Evolutionary conservation across 805 yeast species (phyloP).

Genomic region (Danielozyma ontarioensis): DNA sequence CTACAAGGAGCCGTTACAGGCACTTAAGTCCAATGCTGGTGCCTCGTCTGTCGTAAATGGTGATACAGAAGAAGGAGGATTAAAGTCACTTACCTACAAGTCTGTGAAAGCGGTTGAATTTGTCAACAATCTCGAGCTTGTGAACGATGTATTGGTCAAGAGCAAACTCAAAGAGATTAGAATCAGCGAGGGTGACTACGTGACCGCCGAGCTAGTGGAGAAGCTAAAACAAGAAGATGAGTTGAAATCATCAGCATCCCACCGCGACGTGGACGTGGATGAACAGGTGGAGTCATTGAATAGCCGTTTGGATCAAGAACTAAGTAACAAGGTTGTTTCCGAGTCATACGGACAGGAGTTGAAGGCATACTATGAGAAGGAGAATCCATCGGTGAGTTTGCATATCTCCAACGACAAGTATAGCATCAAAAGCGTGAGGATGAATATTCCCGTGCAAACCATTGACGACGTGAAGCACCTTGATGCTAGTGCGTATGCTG

Average conservation of each 20-base stretch:
- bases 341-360: slow-evolving; percentile 8
- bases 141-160: slow-evolving; percentile 21
- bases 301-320: slow-evolving; percentile 2
- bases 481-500: slow-evolving; percentile 14
- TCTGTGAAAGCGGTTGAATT: slow-evolving; percentile 31
- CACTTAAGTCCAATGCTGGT: slow-evolving; percentile 3
- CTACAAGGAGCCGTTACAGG: not conserved
- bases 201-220: slow-evolving; percentile 10
- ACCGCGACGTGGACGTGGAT: slow-evolving; percentile 1
- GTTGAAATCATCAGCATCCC: slow-evolving; percentile 3
- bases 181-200: slow-evolving; percentile 13
- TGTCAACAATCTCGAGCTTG: slow-evolving; percentile 31
- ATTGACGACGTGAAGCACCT: slow-evolving; percentile 19
- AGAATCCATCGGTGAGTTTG: slow-evolving; percentile 11
- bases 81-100: slow-evolving; percentile 36
- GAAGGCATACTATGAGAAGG: slow-evolving; percentile 10
- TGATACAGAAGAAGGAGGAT: slow-evolving; percentile 37
- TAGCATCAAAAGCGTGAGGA: slow-evolving; percentile 2
- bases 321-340: slow-evolving; percentile 1
- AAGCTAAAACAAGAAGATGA: slow-evolving; percentile 19
- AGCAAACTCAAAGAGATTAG: slow-evolving; percentile 7
- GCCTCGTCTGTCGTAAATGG: slow-evolving; percentile 36
- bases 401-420: slow-evolving; percentile 10
- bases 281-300: not conserved
- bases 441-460: slow-evolving; percentile 11